These are phyloP conservation scores for Ascobolus immersus DNA, from an alignment of 495 filamentous ascomycete genomes.

Conservation along the genomic window DNA sequence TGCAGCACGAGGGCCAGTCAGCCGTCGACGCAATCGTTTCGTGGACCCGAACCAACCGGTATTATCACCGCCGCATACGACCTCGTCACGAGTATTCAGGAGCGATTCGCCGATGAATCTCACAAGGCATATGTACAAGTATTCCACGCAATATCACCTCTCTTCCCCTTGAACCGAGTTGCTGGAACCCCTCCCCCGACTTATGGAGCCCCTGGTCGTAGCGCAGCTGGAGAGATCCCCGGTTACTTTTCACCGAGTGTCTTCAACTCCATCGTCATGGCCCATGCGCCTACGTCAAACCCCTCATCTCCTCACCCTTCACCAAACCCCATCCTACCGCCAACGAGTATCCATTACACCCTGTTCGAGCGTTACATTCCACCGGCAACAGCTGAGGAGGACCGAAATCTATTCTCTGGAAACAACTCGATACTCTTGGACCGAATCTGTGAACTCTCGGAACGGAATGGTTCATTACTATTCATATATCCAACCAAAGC, in stretches of 20 bases:
- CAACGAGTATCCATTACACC: conserved; percentile 36
- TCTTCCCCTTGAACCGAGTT: conserved; percentile 13
- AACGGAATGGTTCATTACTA: conserved; percentile 31
- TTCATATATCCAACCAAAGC: conserved; percentile 45
- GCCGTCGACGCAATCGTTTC: conserved; percentile 8
- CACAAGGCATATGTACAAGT: conserved; percentile 15
- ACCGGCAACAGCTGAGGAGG: conserved; percentile 33
- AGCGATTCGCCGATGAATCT: conserved; percentile 7
- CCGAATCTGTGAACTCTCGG: conserved; percentile 37
- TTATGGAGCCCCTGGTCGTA: conserved; percentile 5
- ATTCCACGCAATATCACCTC: conserved; percentile 14
- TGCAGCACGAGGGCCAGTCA: conserved; percentile 9
- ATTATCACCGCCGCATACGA: conserved; percentile 15
- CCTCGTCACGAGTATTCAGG: conserved; percentile 14
- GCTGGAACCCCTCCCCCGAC: conserved; percentile 11
- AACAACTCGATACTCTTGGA: conserved; percentile 38
- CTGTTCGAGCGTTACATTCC: conserved; percentile 49
- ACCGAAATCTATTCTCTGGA: conserved; percentile 31
- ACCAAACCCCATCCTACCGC: conserved; percentile 37
- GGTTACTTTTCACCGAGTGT: conserved; percentile 16
- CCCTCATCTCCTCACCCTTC: conserved; percentile 17
- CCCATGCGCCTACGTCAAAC: conserved; percentile 13
- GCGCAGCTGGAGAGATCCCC: conserved; percentile 2
- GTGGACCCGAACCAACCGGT: conserved; percentile 11
- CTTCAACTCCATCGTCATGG: conserved; percentile 17